A percentile compares a stretch with the other conserved stretches of the same genome.
Evolutionary conservation across 129 eudicot genomes (phyloP).

Genomic region (Sambucus nigra): DNA sequence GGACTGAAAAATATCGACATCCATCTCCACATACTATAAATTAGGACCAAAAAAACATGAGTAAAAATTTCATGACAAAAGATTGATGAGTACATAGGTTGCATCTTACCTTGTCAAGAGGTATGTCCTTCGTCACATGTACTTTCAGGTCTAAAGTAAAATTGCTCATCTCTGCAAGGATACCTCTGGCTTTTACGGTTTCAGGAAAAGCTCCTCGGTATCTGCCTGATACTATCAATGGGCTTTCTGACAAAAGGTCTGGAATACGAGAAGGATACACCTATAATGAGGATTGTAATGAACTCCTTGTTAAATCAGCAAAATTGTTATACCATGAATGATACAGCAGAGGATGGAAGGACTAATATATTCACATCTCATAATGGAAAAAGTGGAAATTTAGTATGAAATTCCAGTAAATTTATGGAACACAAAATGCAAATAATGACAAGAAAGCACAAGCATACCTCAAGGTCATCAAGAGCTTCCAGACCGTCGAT

Average conservation of each 20-base stretch:
- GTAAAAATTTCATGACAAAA: not conserved
- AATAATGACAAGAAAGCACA: not conserved
- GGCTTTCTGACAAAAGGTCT: conserved; percentile 62
- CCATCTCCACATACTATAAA: too few relatives aligned
- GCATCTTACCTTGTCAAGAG: conserved; percentile 51
- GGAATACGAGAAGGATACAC: conserved; percentile 65
- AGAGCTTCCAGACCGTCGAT: conserved; percentile 45
- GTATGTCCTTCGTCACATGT: conserved; percentile 54
- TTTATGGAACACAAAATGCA: not conserved
- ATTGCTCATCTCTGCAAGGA: conserved; percentile 43
- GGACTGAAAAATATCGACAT: too few relatives aligned
- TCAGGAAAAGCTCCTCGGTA: conserved; percentile 71
- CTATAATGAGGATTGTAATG: conserved; percentile 25
- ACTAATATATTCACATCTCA: not conserved
- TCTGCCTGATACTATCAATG: conserved; percentile 63
- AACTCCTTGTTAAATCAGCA: not conserved
- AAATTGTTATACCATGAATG: not conserved
- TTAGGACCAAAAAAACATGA: not conserved
- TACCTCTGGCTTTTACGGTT: conserved; percentile 43
- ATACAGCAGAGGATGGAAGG: not conserved
- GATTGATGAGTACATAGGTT: not conserved
- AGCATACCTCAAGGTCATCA: conserved; percentile 61
- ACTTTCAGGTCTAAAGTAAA: conserved; percentile 52
- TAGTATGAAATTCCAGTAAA: not conserved
- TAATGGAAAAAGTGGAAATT: not conserved